Conservation (phyloP, 768 basidiomycete genomes). For the Neoboletus brunneissimus region DNA sequence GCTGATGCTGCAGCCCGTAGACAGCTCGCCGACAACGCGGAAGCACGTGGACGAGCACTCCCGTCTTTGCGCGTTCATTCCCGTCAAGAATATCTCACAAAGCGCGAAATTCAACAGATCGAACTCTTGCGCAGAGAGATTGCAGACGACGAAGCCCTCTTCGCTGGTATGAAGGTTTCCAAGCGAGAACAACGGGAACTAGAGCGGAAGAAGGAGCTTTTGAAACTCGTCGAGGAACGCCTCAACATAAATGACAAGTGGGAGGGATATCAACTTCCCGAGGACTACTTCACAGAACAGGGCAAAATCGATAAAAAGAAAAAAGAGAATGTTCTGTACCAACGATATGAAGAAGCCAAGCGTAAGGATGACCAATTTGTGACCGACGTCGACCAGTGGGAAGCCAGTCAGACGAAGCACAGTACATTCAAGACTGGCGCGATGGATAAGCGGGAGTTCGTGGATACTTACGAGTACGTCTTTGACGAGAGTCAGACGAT, state of each 20-base stretch:
- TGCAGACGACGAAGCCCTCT: constrained; percentile 88
- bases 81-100: constrained; percentile 93
- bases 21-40: constrained; percentile 75
- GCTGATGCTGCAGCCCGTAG: constrained; percentile 81
- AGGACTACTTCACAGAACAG: constrained; percentile 97
- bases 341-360: constrained; percentile 92
- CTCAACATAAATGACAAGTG: constrained; percentile 92
- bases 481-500: constrained; percentile 98
- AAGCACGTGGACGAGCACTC: constrained; percentile 50
- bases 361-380: constrained; percentile 92
- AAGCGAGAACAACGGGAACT: constrained; percentile 79
- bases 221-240: constrained; percentile 90
- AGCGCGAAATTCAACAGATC: constrained; percentile 94
- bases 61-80: constrained; percentile 84
- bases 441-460: constrained; percentile 78
- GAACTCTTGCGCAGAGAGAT: constrained; percentile 92
- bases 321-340: constrained; percentile 87
- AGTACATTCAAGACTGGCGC: constrained; percentile 91
- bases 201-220: constrained; percentile 87
- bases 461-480: constrained; percentile 93
- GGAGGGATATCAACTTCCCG: constrained; percentile 95
- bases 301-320: constrained; percentile 98
- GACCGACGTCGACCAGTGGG: constrained; percentile 98
- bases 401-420: constrained; percentile 84
- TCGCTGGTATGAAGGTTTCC: constrained; percentile 87